Evolutionary conservation across 345 rosid genomes (phyloP).

Genomic region (Alliaria petiolata): DNA sequence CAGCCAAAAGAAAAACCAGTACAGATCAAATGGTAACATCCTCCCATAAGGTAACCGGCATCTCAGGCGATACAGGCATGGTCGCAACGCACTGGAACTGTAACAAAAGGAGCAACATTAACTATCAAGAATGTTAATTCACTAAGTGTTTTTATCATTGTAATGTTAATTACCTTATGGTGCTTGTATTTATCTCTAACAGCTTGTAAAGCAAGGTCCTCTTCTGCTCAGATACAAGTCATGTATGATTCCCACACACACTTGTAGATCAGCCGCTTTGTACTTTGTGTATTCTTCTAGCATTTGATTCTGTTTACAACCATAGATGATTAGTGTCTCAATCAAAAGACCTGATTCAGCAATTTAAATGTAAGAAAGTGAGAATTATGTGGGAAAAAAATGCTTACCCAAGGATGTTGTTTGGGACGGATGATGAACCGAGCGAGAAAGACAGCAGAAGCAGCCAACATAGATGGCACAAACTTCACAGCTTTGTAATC

Average conservation of each 20-base stretch:
- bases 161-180: slow-evolving; percentile 45
- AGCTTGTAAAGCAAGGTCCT: slow-evolving; percentile 47
- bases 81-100: slow-evolving; percentile 72
- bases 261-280: slow-evolving; percentile 43
- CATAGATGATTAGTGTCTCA: background rate
- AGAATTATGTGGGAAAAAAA: background rate
- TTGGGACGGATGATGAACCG: slow-evolving; percentile 54
- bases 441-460: slow-evolving; percentile 66
- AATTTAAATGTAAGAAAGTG: background rate
- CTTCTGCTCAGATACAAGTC: slow-evolving; percentile 33
- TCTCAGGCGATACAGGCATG: slow-evolving; percentile 54
- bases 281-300: slow-evolving; percentile 49
- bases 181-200: slow-evolving; percentile 76
- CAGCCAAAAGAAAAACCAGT: background rate
- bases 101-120: background rate
- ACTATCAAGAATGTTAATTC: background rate
- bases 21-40: slow-evolving; percentile 28
- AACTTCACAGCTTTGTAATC: slow-evolving; percentile 65
- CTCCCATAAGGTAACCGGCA: slow-evolving; percentile 45
- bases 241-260: slow-evolving; percentile 20
- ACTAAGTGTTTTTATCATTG: background rate
- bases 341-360: background rate
- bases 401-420: slow-evolving; percentile 74
- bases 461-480: slow-evolving; percentile 77
- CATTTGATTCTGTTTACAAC: slow-evolving; percentile 35